Evolutionary conservation across 495 filamentous ascomycete genomes (phyloP).

Genomic region (Aspergillus bertholletiae): DNA sequence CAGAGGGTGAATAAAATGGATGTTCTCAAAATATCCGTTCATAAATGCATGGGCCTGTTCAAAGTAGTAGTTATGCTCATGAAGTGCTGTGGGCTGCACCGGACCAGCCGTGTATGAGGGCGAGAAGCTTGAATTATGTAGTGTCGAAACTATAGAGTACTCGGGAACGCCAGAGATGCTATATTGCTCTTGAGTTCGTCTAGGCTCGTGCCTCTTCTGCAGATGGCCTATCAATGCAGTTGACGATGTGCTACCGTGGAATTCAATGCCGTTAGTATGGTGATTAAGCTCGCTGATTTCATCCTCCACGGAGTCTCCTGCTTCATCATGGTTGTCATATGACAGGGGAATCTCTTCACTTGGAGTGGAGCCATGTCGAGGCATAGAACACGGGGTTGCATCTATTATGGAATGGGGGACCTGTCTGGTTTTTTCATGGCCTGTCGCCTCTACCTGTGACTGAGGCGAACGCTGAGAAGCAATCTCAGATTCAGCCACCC

Average conservation of each 20-base stretch:
- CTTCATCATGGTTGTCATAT: conserved; percentile 21
- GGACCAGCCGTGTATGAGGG: conserved; percentile 25
- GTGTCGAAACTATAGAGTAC: conserved; percentile 35
- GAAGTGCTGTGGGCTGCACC: conserved; percentile 21
- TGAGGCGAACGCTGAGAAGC: conserved; percentile 13
- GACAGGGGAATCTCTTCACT: conserved; percentile 13
- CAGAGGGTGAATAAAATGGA: conserved; percentile 40
- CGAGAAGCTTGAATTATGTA: conserved; percentile 39
- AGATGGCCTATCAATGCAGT: conserved; percentile 33
- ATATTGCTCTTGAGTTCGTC: conserved; percentile 14
- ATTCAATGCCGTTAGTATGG: conserved; percentile 39
- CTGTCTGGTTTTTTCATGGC: neutral
- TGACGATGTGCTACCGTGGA: conserved; percentile 38
- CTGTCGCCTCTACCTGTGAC: conserved; percentile 3
- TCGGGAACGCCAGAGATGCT: conserved; percentile 2
- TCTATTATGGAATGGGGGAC: conserved; percentile 11
- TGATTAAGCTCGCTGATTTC: conserved; percentile 37
- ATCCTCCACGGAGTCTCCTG: conserved; percentile 24
- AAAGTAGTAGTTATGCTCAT: conserved; percentile 37
- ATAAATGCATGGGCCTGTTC: conserved; percentile 41
- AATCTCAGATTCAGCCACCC: conserved; percentile 19
- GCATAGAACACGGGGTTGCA: conserved; percentile 31
- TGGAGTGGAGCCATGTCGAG: conserved; percentile 21
- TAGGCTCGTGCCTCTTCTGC: conserved; percentile 27
- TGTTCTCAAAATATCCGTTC: conserved; percentile 42